These are phyloP conservation scores for Trichosporon ovoides DNA, from an alignment of 1,284 basidiomycete genomes.

Conservation along the genomic window DNA sequence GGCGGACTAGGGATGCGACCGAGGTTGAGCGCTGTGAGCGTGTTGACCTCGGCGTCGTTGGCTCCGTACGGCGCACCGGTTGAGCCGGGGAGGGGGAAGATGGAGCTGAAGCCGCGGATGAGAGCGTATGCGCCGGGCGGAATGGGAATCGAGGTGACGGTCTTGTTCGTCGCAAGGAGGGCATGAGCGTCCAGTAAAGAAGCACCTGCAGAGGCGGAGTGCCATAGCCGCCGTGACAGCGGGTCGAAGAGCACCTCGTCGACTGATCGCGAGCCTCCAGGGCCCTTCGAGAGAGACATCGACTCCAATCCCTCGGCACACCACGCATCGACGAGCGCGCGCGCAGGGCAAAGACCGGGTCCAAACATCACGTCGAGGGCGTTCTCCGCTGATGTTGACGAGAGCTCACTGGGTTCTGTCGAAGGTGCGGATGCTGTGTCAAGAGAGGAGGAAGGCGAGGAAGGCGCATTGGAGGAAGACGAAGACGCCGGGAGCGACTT, in stretches of 20 bases:
- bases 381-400: constrained; percentile 3
- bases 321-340: constrained; percentile 35
- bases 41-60: neutral
- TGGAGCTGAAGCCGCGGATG: constrained; percentile 18
- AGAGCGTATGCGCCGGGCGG: constrained; percentile 13
- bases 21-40: neutral
- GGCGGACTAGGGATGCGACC: constrained; percentile 4
- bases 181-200: constrained; percentile 21
- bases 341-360: constrained; percentile 16
- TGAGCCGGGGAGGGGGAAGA: constrained; percentile 26
- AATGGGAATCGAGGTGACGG: constrained; percentile 27
- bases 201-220: neutral
- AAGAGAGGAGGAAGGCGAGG: neutral
- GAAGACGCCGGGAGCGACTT: constrained; percentile 18
- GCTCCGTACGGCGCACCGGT: neutral
- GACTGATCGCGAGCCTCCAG: neutral
- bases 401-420: neutral
- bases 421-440: neutral
- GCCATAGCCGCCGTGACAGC: constrained; percentile 20
- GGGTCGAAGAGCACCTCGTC: constrained; percentile 4
- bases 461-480: neutral
- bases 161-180: constrained; percentile 28
- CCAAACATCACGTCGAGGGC: constrained; percentile 42
- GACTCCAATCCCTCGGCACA: constrained; percentile 25
- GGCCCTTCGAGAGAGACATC: constrained; percentile 15